Percentiles rank a stretch among this genome's conserved stretches.
These are phyloP conservation scores for Fusarium equiseti DNA, from an alignment of 2,329 filamentous ascomycete genomes.

Conservation along the genomic window DNA sequence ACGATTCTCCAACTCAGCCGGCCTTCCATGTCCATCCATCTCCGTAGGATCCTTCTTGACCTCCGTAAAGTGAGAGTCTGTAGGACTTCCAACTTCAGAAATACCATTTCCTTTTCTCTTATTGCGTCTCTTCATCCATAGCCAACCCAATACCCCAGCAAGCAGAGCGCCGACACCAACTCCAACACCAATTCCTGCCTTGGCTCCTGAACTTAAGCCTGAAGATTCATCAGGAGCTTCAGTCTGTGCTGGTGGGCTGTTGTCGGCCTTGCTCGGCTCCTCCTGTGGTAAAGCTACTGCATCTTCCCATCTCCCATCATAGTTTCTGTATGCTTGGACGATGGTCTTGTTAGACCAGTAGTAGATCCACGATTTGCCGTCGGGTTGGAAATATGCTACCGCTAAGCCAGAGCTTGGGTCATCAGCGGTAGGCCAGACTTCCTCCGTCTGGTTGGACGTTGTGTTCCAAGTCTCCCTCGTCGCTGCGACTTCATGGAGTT, in stretches of 20 bases:
- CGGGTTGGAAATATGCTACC: conserved; percentile 3
- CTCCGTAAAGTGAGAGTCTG: not conserved
- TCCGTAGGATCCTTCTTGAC: not conserved
- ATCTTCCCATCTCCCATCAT: not conserved
- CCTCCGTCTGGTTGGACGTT: not conserved
- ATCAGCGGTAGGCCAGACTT: conserved; percentile 3
- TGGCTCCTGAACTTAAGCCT: not conserved
- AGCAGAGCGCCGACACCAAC: not conserved
- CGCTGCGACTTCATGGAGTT: not conserved
- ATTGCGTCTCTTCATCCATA: not conserved
- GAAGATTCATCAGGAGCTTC: fast-evolving
- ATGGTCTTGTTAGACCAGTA: conserved; percentile 19
- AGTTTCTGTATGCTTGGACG: conserved; percentile 3
- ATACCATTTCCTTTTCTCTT: not conserved
- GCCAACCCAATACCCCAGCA: not conserved
- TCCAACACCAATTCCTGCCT: conserved; percentile 5
- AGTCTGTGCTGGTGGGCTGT: not conserved
- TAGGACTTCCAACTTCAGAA: not conserved
- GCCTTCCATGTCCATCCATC: not conserved
- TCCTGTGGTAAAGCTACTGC: not conserved
- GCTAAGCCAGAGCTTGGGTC: not conserved
- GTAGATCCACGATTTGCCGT: conserved; percentile 8
- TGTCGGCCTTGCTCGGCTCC: not conserved
- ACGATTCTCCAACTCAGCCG: not conserved
- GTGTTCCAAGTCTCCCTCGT: not conserved